These are phyloP conservation scores for Eurotiales sp. DNA, from an alignment of 2,329 filamentous ascomycete species.

Conservation along the genomic window DNA sequence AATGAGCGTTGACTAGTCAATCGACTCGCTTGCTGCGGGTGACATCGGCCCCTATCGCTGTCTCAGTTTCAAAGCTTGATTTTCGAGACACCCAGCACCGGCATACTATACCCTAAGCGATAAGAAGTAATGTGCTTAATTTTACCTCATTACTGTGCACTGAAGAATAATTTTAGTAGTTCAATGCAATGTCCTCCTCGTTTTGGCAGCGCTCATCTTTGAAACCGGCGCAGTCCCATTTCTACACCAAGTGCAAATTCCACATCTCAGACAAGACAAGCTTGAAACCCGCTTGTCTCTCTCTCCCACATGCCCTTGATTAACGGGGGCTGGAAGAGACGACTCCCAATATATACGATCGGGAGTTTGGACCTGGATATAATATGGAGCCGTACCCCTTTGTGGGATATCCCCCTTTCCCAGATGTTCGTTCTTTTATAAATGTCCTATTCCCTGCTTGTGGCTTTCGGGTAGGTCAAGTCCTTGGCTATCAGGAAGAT, in stretches of 20 bases:
- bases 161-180: no score
- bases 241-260: background rate
- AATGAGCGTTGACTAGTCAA: no score
- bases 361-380: no score
- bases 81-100: background rate
- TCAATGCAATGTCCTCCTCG: background rate
- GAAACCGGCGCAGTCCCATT: background rate
- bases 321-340: background rate
- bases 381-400: background rate
- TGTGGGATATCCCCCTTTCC: background rate
- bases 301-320: no score
- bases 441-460: no score
- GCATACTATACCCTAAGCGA: no score
- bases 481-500: no score
- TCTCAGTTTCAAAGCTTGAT: background rate
- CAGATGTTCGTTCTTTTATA: background rate
- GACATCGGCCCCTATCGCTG: no score
- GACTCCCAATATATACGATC: background rate
- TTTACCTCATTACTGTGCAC: no score
- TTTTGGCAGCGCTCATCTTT: background rate
- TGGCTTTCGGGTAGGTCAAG: no score
- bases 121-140: no score
- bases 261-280: background rate
- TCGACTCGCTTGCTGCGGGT: no score
- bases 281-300: background rate